These are phyloP conservation scores for Globisporangium perplexum DNA, from an alignment of 352 stramenopile species.

Conservation along the genomic window DNA sequence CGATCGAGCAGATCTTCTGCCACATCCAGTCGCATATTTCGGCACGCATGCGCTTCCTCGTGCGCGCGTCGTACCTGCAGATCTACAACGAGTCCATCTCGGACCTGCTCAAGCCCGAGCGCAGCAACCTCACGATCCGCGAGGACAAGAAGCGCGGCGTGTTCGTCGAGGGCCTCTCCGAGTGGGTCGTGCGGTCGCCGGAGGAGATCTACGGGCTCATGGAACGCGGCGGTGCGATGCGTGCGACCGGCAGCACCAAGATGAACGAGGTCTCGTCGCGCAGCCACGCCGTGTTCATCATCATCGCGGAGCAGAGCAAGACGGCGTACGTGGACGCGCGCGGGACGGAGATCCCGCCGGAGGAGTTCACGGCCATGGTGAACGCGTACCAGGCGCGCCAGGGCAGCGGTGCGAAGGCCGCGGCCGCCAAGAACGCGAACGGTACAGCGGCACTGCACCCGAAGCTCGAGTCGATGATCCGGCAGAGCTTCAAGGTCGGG, in stretches of 20 bases:
- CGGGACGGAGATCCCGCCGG: slow-evolving; percentile 71
- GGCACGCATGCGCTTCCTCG: slow-evolving; percentile 84
- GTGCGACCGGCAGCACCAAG: slow-evolving; percentile 79
- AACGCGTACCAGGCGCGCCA: slow-evolving; percentile 66
- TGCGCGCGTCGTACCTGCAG: slow-evolving; percentile 90
- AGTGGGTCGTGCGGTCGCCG: slow-evolving; percentile 91
- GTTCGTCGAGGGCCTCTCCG: slow-evolving; percentile 92
- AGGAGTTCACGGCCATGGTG: slow-evolving; percentile 84
- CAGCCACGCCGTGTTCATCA: slow-evolving; percentile 93
- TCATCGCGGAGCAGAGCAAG: slow-evolving; percentile 92
- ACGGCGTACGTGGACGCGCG: slow-evolving; percentile 85
- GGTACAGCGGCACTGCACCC: slow-evolving; percentile 38
- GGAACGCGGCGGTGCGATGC: slow-evolving; percentile 84
- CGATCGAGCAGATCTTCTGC: slow-evolving; percentile 95
- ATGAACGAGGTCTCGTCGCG: slow-evolving; percentile 88
- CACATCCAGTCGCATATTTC: slow-evolving; percentile 89
- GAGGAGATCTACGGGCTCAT: slow-evolving; percentile 95
- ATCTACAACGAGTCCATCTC: slow-evolving; percentile 96
- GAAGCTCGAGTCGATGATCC: slow-evolving; percentile 85
- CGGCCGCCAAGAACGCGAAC: slow-evolving; percentile 16
- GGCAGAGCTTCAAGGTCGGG: slow-evolving; percentile 92
- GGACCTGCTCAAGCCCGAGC: slow-evolving; percentile 92
- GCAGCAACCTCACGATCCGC: slow-evolving; percentile 89
- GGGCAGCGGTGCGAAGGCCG: slow-evolving; percentile 8
- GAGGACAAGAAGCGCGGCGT: slow-evolving; percentile 92